Base-by-base conservation (phyloP, 345 rosid species). In the Raphanus raphanistrum region DNA sequence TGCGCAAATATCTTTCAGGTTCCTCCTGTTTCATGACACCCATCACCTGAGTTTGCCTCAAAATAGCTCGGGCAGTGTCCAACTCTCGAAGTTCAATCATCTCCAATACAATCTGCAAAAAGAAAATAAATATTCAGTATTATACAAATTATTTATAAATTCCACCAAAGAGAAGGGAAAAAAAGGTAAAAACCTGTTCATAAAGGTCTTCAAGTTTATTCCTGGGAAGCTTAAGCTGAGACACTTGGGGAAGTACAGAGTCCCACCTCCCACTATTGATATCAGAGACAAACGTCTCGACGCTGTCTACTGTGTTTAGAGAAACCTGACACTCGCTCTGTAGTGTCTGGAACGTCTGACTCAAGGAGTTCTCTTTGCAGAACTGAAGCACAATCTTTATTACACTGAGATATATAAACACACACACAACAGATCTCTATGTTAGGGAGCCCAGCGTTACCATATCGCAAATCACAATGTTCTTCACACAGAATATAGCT, bases 1-100 rank as follows among this genome's bases (percentile, higher is more conserved):
- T 96, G 58, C 87, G 80, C 90, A 95, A 83, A 85, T 92, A 92
- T 87, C 99, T 88, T 66, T 91, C 98, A 17, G 99, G 92, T 82
- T 92, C 96, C 87, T 95, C 99, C 87, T 95, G 99, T 87, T 92
- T 95, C 99, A 95, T 91, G 74, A 92, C 91, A 75, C 99, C 94
- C 99, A 95, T 95, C 63, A 90, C 99, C 81, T 92, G 99, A 48
- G 99, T 95, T 80, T 95, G 98, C 85, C 92, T 88, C 79, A 95
- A 83, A 79, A 95, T 90, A 74, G 99, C 94, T 43, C 99, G 90
- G 6, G 99, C 97, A 62, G 99, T 90, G 74, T 92, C 98, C 86
- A 91, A 79, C 68, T 95, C 99, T 48, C 99, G 86, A 17, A 95
- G 97, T 58, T 95, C 99, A 68, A 92, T 95, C 99, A 95, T 95